These are phyloP conservation scores for Aspergillus ostianus DNA, from an alignment of 495 filamentous ascomycete species.

Conservation along the genomic window DNA sequence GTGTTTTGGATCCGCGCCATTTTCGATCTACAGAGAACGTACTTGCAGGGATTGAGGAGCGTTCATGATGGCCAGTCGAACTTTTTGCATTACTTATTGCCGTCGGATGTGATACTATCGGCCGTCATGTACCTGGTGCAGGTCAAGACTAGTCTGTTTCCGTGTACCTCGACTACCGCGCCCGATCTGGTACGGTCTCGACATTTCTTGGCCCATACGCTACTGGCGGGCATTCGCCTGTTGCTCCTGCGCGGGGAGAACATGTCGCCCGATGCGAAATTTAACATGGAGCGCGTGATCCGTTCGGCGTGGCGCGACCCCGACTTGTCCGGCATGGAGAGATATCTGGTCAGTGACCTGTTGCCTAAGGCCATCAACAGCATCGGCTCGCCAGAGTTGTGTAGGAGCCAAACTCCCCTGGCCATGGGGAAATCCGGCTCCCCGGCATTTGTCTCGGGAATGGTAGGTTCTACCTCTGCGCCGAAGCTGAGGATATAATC, in stretches of 20 bases:
- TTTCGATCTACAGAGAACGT: slow-evolving; percentile 30
- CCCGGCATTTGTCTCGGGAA: slow-evolving; percentile 8
- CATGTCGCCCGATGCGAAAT: slow-evolving; percentile 20
- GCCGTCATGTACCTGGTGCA: slow-evolving; percentile 28
- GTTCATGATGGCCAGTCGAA: slow-evolving; percentile 20
- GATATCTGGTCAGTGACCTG: slow-evolving; percentile 22
- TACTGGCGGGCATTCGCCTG: slow-evolving; percentile 25
- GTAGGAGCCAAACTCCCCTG: slow-evolving; percentile 1
- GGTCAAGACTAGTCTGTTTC: slow-evolving; percentile 25
- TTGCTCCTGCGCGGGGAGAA: slow-evolving; percentile 23
- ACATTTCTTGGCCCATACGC: slow-evolving; percentile 21
- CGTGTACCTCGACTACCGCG: slow-evolving; percentile 13
- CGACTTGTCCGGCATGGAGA: slow-evolving; percentile 21
- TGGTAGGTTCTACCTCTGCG: slow-evolving; percentile 16
- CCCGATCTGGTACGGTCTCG: slow-evolving; percentile 18
- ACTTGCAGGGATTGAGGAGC: slow-evolving; percentile 21
- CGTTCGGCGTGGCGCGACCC: slow-evolving; percentile 25
- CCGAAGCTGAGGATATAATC: not conserved
- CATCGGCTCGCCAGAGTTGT: slow-evolving; percentile 19
- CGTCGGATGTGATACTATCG: slow-evolving; percentile 22
- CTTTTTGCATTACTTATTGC: slow-evolving; percentile 21
- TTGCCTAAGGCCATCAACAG: slow-evolving; percentile 20
- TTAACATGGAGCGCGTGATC: slow-evolving; percentile 25
- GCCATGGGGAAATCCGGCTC: not conserved
- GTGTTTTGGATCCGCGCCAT: slow-evolving; percentile 30